phyloP scores from a whole-genome alignment of 331 rosid species.

The Prunus yedoensis region DNA sequence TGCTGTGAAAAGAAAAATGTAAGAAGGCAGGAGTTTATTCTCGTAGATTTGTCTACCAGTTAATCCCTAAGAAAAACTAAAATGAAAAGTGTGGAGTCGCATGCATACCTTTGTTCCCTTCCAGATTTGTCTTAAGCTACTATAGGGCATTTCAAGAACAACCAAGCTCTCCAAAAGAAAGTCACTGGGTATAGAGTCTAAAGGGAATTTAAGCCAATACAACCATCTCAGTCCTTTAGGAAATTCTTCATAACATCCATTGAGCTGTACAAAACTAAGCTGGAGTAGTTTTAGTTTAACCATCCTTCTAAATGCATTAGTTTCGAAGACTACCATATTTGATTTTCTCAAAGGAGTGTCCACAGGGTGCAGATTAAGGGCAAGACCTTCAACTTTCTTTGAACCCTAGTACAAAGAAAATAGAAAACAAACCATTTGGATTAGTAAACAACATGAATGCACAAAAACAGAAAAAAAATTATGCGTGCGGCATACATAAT shows the following conservation, averaged over 20 bases:
- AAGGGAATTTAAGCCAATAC: not conserved
- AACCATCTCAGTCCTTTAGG: slow-evolving; percentile 2
- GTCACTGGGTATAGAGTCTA: not conserved
- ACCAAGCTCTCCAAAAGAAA: slow-evolving; percentile 9
- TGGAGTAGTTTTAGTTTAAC: not conserved
- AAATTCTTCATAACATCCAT: not conserved
- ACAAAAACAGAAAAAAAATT: too few species aligned
- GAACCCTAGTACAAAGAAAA: not conserved
- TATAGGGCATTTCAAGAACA: slow-evolving; percentile 5
- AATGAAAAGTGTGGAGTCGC: not conserved
- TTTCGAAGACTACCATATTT: not conserved
- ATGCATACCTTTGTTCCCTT: slow-evolving; percentile 6
- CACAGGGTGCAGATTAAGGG: not conserved
- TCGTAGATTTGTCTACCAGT: too few species aligned
- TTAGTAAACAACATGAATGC: too few species aligned
- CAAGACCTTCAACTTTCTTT: not conserved
- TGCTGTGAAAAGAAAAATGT: not conserved
- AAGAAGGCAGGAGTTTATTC: not conserved
- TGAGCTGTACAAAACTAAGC: not conserved
- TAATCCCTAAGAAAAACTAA: not conserved
- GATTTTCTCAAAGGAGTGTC: not conserved
- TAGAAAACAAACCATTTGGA: not conserved
- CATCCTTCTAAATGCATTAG: not conserved
- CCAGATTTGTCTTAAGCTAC: slow-evolving; percentile 7
- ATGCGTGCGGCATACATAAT: too few species aligned